phyloP scores from a whole-genome alignment of 2,329 filamentous ascomycete species.

The Apiospora marii region DNA sequence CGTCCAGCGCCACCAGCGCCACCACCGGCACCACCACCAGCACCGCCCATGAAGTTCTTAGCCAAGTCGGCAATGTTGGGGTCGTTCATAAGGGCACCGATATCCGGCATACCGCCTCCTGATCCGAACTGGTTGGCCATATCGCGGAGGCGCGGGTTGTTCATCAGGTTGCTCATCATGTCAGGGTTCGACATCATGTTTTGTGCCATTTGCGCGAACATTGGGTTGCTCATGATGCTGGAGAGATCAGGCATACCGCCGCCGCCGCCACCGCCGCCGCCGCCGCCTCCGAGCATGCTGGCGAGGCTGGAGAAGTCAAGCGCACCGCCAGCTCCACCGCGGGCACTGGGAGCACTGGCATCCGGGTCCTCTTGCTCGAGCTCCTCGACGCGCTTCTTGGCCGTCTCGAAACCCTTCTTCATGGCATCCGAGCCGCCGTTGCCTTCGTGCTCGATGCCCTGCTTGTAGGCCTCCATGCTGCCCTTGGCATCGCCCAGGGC shows the following conservation, averaged over 20 bases:
- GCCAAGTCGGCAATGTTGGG: slow-evolving; percentile 89
- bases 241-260: slow-evolving; percentile 83
- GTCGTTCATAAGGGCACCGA: slow-evolving; percentile 87
- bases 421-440: slow-evolving; percentile 95
- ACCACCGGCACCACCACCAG: slow-evolving; percentile 32
- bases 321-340: slow-evolving; percentile 64
- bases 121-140: slow-evolving; percentile 83
- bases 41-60: slow-evolving; percentile 46
- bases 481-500: slow-evolving; percentile 90
- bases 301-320: slow-evolving; percentile 76
- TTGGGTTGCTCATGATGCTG: slow-evolving; percentile 94
- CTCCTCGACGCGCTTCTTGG: slow-evolving; percentile 86
- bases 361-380: slow-evolving; percentile 65
- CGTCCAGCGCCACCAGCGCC: slow-evolving; percentile 34
- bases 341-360: slow-evolving; percentile 57
- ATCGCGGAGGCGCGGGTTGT: slow-evolving; percentile 85
- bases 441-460: slow-evolving; percentile 93
- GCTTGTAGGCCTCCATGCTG: slow-evolving; percentile 91
- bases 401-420: slow-evolving; percentile 96
- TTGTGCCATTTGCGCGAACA: slow-evolving; percentile 97
- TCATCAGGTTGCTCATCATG: slow-evolving; percentile 91
- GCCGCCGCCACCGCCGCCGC: slow-evolving; percentile 69
- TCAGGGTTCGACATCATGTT: slow-evolving; percentile 97
- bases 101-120: slow-evolving; percentile 85
- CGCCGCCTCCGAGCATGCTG: slow-evolving; percentile 72